Base-by-base conservation (phyloP, 345 rosid species). In the Microcos paniculata region DNA sequence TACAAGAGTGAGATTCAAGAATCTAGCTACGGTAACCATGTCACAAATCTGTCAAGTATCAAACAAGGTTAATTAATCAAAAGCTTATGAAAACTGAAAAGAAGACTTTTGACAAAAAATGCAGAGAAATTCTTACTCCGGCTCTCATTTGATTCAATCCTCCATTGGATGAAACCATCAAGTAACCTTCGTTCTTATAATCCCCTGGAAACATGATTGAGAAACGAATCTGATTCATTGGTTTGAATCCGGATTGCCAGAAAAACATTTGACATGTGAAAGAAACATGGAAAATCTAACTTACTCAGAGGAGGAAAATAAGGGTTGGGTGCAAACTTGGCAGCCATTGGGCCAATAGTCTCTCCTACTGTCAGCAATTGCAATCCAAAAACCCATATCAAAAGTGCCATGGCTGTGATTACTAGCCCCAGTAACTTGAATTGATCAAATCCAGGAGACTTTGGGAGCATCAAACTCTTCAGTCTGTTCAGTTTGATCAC, bases 11-110 rank as follows among this genome's bases (percentile, higher is more conserved):
- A 91, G 91, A 84, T 93, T 91, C 74, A 95, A 81, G 80, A 79
- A 86, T 80, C 97, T 85, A 49, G 99, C 98, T 24, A 95, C 82
- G 11, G 90, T 84, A 35, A 95, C 98, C 98, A 95, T 95, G 76
- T 90, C 99, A 43, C 98, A 95, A 68, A 95, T 95, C 99, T 95
- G 89, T 81, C 53, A 43, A 48, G 48, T 10, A 64, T 0, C 26
- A 64, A 40, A 23, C 4, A 79, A 8, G 77, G 28, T 35, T 35
- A 28, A 31, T 70, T 30, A 16, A 53, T 28, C 21, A 21, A 11
- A 21, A 4, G 6, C 2, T 21, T 23, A 12, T 5, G 11, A 2
- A 23, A 14, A 51, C 30, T 6, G 14, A 0, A 15, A 19, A n/a
- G 1, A 65, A 65, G 6, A 65, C 6, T 65, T 38, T 1, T 1